These are phyloP conservation scores for Suhomyces sp. DNA, from an alignment of 805 yeast species.

Conservation along the genomic window DNA sequence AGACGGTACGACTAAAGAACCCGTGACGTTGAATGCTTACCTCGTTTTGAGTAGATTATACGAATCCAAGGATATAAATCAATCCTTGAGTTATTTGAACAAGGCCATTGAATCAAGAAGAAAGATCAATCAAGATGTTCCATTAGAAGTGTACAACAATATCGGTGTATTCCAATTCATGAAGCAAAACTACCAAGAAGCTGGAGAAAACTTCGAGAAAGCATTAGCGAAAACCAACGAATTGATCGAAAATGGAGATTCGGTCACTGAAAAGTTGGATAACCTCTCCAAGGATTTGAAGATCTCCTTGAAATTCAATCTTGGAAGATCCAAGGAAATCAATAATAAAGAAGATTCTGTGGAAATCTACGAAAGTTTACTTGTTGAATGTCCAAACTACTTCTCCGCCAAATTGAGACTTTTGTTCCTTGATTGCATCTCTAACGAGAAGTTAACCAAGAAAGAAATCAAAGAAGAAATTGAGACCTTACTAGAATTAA, in stretches of 20 bases:
- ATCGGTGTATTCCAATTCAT: conserved; percentile 80
- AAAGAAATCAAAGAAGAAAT: conserved; percentile 54
- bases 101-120: conserved; percentile 56
- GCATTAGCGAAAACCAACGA: conserved; percentile 43
- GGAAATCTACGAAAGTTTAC: conserved; percentile 53
- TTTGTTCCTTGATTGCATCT: conserved; percentile 57
- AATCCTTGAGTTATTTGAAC: conserved; percentile 62
- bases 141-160: conserved; percentile 70
- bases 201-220: conserved; percentile 53
- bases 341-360: conserved; percentile 34
- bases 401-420: conserved; percentile 73
- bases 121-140: conserved; percentile 44
- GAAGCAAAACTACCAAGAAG: conserved; percentile 57
- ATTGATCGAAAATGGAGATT: conserved; percentile 43
- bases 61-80: conserved; percentile 65
- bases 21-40: conserved; percentile 61
- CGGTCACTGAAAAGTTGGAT: conserved; percentile 17
- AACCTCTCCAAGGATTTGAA: conserved; percentile 26
- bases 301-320: conserved; percentile 52
- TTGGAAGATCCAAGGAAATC: conserved; percentile 73
- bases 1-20: conserved; percentile 44
- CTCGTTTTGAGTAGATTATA: conserved; percentile 67
- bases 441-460: conserved; percentile 29
- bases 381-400: conserved; percentile 64
- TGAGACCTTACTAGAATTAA: conserved; percentile 49